Evolutionary conservation across 805 yeast genomes (phyloP), one percentile per base, ranked within the genome.

Genomic region (Candida broadrunensis): DNA sequence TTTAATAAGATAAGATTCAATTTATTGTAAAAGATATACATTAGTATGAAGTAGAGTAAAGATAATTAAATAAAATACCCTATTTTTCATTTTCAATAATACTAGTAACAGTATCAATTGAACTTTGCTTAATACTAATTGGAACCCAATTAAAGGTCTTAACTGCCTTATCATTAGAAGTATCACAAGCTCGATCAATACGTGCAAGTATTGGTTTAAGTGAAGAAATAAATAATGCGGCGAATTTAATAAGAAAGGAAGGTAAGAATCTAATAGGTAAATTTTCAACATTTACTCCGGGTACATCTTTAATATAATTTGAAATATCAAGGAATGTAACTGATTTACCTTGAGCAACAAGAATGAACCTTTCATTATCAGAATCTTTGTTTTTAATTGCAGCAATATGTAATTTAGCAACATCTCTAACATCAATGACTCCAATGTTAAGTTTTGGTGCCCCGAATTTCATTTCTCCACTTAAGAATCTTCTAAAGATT

Each of bases 361-460:
- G 17, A 15, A 29, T 29, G 14, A 67, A 48, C 43, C 77, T 61
- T 43, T 64, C 36, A 35, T 43, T 42, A 7, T 25, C 41, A 8
- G 55, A 44, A 7, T 47, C 48, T 9, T 51, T 47, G 29, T 50
- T 49, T 43, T 60, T 65, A 42, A 69, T 52, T 3, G 73, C 73
- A 19, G 54, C 47, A n/a, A 70, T 43, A 49, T 72, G 77, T 13
- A 73, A 65, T 35, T 47, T 48, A 12, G 77, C 77, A 27, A 72
- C 77, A 43, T 73, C 77, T 53, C 77, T 61, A 5, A 73, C 77
- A 52, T 67, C 78, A 36, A 53, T 52, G 51, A 55, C 61, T 18
- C 51, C 57, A 33, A 29, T 8, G 12, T 29, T 5, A 14, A 29
- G 5, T 6, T 15, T 29, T 4, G 32, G 32, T 8, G 32, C 32